A percentile compares a stretch with the other conserved stretches of the same genome.
phyloP scores from a whole-genome alignment of 805 yeast species.

The Kazachstania psychrophila region DNA sequence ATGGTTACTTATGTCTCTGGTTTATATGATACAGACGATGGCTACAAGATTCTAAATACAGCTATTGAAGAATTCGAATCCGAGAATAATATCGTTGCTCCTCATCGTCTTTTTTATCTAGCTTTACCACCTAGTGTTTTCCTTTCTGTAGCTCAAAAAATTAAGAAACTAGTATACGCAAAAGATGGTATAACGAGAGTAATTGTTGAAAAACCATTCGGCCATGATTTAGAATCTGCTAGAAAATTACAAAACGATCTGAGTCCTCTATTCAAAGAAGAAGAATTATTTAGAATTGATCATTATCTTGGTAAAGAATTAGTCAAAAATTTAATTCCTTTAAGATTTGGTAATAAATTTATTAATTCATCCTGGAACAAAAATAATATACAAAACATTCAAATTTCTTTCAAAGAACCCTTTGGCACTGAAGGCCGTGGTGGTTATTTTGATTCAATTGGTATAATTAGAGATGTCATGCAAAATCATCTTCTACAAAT shows the following conservation, averaged over 20 bases:
- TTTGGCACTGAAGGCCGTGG: constrained; percentile 99
- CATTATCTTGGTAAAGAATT: constrained; percentile 96
- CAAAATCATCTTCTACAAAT: constrained; percentile 95
- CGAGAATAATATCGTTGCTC: constrained; percentile 35
- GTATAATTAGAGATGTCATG: constrained; percentile 95
- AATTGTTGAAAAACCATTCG: constrained; percentile 94
- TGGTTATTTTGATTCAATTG: constrained; percentile 90
- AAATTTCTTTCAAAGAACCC: constrained; percentile 89
- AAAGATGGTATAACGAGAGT: constrained; percentile 64
- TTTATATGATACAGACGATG: constrained; percentile 69
- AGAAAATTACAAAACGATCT: constrained; percentile 65
- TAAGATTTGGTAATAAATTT: constrained; percentile 85
- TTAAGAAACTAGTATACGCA: constrained; percentile 61
- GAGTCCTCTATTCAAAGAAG: constrained; percentile 86
- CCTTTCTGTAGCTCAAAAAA: constrained; percentile 61
- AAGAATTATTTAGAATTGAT: constrained; percentile 89
- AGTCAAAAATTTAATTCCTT: constrained; percentile 85
- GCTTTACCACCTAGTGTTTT: constrained; percentile 95
- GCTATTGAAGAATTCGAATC: constrained; percentile 53
- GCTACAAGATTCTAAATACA: constrained; percentile 49
- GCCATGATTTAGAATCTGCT: constrained; percentile 77
- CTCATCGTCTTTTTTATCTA: constrained; percentile 80
- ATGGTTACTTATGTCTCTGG: constrained; percentile 65
- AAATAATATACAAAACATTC: constrained; percentile 67
- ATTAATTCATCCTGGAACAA: constrained; percentile 81